phyloP scores from a whole-genome alignment of 768 basidiomycete species.

The Rubroboletus pulcherrimus region DNA sequence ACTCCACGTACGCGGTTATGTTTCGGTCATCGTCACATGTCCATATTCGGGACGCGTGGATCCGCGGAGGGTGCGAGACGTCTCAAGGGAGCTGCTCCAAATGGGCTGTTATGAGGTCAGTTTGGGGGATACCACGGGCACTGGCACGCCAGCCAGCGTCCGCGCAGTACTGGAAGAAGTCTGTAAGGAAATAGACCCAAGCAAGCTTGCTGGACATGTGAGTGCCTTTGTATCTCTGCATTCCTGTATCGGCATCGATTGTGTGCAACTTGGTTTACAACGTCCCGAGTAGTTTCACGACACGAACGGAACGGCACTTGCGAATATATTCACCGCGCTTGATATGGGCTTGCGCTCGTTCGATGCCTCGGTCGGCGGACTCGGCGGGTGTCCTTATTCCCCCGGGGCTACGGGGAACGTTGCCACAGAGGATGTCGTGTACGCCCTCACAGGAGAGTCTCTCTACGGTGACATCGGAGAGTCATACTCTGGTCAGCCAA shows the following conservation, averaged over 20 bases:
- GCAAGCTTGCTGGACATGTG: slow-evolving; percentile 62
- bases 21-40: slow-evolving; percentile 79
- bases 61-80: slow-evolving; percentile 57
- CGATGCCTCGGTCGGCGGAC: slow-evolving; percentile 80
- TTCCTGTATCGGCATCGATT: background rate
- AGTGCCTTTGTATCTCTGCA: slow-evolving; percentile 34
- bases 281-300: slow-evolving; percentile 68
- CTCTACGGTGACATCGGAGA: slow-evolving; percentile 49
- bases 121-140: slow-evolving; percentile 89
- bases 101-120: slow-evolving; percentile 97
- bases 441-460: slow-evolving; percentile 66
- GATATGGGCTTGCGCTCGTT: slow-evolving; percentile 75
- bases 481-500: slow-evolving; percentile 17
- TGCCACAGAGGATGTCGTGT: slow-evolving; percentile 88
- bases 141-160: slow-evolving; percentile 71
- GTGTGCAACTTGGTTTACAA: background rate
- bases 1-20: slow-evolving; percentile 77
- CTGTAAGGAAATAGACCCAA: slow-evolving; percentile 54
- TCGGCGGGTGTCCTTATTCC: slow-evolving; percentile 95
- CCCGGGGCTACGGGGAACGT: slow-evolving; percentile 96
- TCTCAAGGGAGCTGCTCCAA: slow-evolving; percentile 66
- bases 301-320: slow-evolving; percentile 79
- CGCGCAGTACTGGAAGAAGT: slow-evolving; percentile 68
- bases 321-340: slow-evolving; percentile 71
- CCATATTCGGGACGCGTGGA: slow-evolving; percentile 83